Evolutionary conservation across 2,329 filamentous ascomycete genomes (phyloP).

Genomic region (Pseudocercospora cruenta): DNA sequence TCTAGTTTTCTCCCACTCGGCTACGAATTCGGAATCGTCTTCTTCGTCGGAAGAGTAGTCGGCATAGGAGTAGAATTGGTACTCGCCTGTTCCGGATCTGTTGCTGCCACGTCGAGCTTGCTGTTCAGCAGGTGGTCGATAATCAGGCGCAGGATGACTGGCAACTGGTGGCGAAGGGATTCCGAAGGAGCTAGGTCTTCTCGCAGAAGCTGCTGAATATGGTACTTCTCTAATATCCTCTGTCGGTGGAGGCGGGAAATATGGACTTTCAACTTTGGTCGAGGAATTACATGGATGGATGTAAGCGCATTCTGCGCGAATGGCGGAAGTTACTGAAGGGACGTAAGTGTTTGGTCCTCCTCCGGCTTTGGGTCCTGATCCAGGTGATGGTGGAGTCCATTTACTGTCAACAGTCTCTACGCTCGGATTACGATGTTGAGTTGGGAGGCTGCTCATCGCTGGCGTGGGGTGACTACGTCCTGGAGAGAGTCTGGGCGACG

Average conservation of each 20-base stretch:
- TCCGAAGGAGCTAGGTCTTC: background rate
- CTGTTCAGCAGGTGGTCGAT: background rate
- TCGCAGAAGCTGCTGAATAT: background rate
- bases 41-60: conserved; percentile 23
- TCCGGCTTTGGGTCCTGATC: background rate
- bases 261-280: background rate
- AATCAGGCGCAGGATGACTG: background rate
- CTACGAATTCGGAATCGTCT: background rate
- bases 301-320: background rate
- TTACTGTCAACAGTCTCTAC: background rate
- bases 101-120: conserved; percentile 6
- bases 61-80: conserved; percentile 19
- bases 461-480: background rate
- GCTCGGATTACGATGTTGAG: background rate
- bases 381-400: background rate
- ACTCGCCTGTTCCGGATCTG: conserved; percentile 11
- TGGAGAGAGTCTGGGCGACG: background rate
- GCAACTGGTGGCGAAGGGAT: background rate
- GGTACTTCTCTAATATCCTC: background rate
- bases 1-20: conserved; percentile 17
- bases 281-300: background rate
- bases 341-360: background rate
- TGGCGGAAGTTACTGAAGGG: background rate
- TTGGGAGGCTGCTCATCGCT: background rate
- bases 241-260: background rate